Evolutionary conservation across 2,329 filamentous ascomycete species (phyloP).

Genomic region (Coniochaeta ligniaria): DNA sequence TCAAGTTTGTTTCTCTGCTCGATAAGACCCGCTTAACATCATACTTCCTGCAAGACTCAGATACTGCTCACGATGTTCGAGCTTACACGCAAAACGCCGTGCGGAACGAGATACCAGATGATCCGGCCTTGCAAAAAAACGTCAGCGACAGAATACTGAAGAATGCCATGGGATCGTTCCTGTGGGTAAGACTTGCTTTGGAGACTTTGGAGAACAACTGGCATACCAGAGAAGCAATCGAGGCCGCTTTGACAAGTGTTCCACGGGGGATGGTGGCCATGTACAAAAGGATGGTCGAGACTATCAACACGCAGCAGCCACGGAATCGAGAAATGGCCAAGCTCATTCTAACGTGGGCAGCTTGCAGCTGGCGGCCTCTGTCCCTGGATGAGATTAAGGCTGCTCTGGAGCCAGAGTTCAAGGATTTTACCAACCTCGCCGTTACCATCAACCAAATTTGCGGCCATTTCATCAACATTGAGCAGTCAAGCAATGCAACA

Average conservation of each 20-base stretch:
- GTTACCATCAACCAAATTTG: background rate
- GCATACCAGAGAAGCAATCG: slow-evolving; percentile 1
- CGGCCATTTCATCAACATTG: slow-evolving; percentile 1
- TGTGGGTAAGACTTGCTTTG: background rate
- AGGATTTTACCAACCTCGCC: background rate
- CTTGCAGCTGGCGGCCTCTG: slow-evolving; percentile 2
- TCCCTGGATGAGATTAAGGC: background rate
- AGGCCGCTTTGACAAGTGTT: background rate
- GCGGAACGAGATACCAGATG: background rate
- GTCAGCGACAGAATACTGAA: background rate
- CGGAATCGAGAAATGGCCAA: background rate
- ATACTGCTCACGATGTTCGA: background rate
- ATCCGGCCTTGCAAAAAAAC: background rate
- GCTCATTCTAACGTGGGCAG: background rate
- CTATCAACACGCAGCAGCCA: background rate
- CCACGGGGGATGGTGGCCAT: slow-evolving; percentile 1
- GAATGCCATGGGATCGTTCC: background rate
- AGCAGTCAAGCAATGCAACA: too few relatives aligned
- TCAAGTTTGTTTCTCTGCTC: background rate
- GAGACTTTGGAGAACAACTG: background rate
- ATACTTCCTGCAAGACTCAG: background rate
- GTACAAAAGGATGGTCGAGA: slow-evolving; percentile 1
- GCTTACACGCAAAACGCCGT: background rate
- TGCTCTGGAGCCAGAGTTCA: slow-evolving; percentile 1
- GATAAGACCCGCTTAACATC: background rate